phyloP scores from a whole-genome alignment of 2,329 filamentous ascomycete species.

The Gnomoniopsis smithogilvyi region DNA sequence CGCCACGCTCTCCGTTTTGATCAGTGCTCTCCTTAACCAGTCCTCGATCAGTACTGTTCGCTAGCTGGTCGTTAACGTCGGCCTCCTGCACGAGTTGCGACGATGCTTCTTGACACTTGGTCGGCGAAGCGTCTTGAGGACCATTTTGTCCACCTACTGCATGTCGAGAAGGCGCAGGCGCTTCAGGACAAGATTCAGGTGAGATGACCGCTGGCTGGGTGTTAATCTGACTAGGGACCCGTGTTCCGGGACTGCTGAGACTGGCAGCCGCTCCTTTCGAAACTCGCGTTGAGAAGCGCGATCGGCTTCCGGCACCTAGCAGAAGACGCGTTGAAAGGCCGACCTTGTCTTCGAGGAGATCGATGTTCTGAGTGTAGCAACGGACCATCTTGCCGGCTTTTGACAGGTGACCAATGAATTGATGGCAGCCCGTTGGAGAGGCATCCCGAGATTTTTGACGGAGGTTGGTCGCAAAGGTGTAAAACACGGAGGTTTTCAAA shows the following conservation, averaged over 20 bases:
- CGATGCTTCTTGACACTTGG: not conserved
- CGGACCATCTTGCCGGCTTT: conserved; percentile 66
- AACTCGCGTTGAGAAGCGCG: conserved; percentile 48
- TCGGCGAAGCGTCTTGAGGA: not conserved
- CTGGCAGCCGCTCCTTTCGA: conserved; percentile 11
- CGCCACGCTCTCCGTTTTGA: not conserved
- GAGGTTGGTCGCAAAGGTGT: conserved; percentile 67
- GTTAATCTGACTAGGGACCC: not conserved
- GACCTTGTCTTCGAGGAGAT: conserved; percentile 68
- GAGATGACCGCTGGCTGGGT: not conserved
- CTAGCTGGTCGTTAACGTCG: not conserved
- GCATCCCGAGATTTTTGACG: conserved; percentile 63
- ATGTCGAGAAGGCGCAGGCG: not conserved
- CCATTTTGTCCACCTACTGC: not conserved
- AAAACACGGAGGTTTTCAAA: conserved; percentile 66
- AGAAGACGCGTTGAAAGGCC: conserved; percentile 62
- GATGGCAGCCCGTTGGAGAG: conserved; percentile 62
- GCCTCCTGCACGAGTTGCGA: not conserved
- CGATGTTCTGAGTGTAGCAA: conserved; percentile 75
- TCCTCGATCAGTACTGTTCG: not conserved
- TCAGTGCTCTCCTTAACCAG: not conserved
- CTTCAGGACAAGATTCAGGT: not conserved
- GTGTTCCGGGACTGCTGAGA: not conserved
- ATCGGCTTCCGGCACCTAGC: conserved; percentile 59
- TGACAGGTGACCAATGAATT: conserved; percentile 64